phyloP scores from a whole-genome alignment of 169 alveolate species.

The Blepharisma undulans region DNA sequence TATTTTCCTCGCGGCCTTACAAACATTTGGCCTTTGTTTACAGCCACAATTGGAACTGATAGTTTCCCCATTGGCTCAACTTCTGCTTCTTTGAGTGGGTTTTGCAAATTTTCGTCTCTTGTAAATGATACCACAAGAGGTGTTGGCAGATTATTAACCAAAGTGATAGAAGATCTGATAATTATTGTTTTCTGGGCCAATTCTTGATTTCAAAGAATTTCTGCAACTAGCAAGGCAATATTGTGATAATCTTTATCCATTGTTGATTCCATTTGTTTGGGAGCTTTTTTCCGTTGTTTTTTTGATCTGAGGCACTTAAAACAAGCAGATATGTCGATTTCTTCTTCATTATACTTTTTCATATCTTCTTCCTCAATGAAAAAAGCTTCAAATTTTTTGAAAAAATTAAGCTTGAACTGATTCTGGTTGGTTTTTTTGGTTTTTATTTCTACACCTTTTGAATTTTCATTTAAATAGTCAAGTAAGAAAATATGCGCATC shows the following conservation, averaged over 20 bases:
- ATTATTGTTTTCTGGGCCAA: neutral
- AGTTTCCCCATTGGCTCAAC: neutral
- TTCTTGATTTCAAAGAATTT: constrained; percentile 23
- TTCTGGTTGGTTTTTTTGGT: neutral
- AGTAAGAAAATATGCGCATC: neutral
- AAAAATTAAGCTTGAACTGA: neutral
- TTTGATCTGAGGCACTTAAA: neutral
- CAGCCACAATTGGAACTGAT: neutral
- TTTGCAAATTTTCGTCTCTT: neutral
- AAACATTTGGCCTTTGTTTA: neutral
- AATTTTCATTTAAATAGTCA: neutral
- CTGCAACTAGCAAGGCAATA: neutral
- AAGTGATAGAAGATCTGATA: constrained; percentile 10
- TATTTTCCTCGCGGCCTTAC: constrained; percentile 1
- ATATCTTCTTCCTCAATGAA: neutral
- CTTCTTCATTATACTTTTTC: neutral
- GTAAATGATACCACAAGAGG: neutral
- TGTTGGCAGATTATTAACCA: neutral
- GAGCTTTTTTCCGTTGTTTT: neutral
- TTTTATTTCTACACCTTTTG: neutral
- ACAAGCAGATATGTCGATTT: neutral
- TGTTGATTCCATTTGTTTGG: neutral
- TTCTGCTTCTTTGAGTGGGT: neutral
- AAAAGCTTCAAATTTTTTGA: neutral
- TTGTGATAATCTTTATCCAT: constrained; percentile 2